A percentile compares a stretch with the other conserved stretches of the same genome.
Evolutionary conservation across 164 flowering plant genomes (phyloP).

Genomic region (Warburgia ugandensis): DNA sequence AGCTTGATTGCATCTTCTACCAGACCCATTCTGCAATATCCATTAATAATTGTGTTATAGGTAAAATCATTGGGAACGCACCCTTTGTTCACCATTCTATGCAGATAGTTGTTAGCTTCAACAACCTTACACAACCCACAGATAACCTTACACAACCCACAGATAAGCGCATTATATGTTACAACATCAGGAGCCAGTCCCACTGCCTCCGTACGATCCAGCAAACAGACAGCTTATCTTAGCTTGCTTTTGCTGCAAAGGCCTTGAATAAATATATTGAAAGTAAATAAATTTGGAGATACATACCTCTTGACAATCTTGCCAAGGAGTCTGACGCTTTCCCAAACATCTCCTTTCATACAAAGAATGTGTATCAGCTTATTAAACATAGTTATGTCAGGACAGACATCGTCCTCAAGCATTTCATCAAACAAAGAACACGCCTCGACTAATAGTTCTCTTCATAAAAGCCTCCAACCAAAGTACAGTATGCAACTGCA

Average conservation of each 20-base stretch:
- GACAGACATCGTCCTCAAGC: conserved; percentile 50
- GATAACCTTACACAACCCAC: conserved; percentile 73
- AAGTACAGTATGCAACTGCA: conserved; percentile 79
- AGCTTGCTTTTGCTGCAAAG: conserved; percentile 43
- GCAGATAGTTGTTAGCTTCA: conserved; percentile 63
- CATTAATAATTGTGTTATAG: conserved; percentile 68
- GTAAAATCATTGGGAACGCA: conserved; percentile 66
- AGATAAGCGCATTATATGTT: conserved; percentile 66
- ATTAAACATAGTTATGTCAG: conserved; percentile 60
- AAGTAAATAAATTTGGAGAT: conserved; percentile 62
- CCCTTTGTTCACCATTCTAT: conserved; percentile 71
- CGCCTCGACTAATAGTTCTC: conserved; percentile 44
- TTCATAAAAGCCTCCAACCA: conserved; percentile 69
- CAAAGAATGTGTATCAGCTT: conserved; percentile 61
- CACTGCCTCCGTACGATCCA: conserved; percentile 29
- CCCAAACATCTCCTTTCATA: conserved; percentile 53
- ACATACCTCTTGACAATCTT: conserved; percentile 75
- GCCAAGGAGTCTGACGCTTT: conserved; percentile 54
- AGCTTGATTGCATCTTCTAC: conserved; percentile 52
- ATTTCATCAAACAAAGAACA: conserved; percentile 59
- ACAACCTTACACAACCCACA: conserved; percentile 39
- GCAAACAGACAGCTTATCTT: conserved; percentile 36
- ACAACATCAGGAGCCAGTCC: conserved; percentile 69
- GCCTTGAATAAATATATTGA: conserved; percentile 73
- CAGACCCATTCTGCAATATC: conserved; percentile 66